Evolutionary conservation across 1,284 basidiomycete genomes (phyloP), one percentile per base, ranked within the genome.

Genomic region (Sutorius eximius): DNA sequence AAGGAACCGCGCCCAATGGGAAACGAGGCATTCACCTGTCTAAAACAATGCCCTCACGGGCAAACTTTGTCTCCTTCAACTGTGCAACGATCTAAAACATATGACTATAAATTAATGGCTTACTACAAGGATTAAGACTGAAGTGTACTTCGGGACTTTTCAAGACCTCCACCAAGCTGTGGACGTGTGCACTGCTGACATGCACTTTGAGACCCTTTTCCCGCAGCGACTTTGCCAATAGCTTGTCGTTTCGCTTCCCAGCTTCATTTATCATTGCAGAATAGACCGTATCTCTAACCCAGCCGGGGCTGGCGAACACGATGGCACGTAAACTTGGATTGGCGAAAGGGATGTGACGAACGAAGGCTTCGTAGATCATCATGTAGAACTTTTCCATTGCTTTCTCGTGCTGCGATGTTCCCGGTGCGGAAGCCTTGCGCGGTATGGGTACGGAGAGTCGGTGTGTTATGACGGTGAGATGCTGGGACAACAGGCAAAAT

Each of bases 31-130:
- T 77, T 53, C 61, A 94, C 93, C 82, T 94, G 72, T 97, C 94
- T 3, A 98, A 77, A 71, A 92, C 85, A 40, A 93, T 80, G 5
- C 95, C 95, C 74, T 99, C 97, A 49, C 91, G 81, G 0, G 97
- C 95, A 73, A 99, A 99, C 69, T 99, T 99, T 15, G 97, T 98
- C 62, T 98, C 96, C 69, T 96, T 95, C 51, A 99, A 74, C 62
- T 91, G 92, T 4, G 83, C 71, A 5, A 79, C 75, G 51, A 91
- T 80, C 88, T 90, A 58, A 16, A 18, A 18, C 16, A 29, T 48
- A 45, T 20, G 38, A 24, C 16, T 24, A 18, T 59, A 29, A 49
- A 40, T 5, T 6, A 32, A 43, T 30, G 22, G 24, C 24, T 11
- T 22, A 4, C 20, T 22, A 4, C 20, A 27, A 27, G 24, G 5